Percentiles rank a stretch among this genome's conserved stretches.
Evolutionary conservation across 2,329 filamentous ascomycete genomes (phyloP).

Genomic region (Emergomyces pasteurianus): DNA sequence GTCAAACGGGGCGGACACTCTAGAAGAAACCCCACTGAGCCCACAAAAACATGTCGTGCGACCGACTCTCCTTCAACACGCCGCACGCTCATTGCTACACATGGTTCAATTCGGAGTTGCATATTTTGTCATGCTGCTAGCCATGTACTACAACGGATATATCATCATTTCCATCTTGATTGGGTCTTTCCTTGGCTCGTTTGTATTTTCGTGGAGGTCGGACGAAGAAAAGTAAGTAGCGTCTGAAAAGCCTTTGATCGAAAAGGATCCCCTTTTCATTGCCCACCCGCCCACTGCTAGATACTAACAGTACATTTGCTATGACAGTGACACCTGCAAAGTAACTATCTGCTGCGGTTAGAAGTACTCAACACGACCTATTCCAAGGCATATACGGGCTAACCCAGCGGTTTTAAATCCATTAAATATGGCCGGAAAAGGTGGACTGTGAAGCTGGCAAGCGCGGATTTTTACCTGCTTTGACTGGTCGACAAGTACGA

Average conservation of each 20-base stretch:
- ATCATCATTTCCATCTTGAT: conserved; percentile 73
- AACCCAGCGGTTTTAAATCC: too few species aligned
- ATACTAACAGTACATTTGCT: conserved; percentile 4
- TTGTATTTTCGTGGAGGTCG: conserved; percentile 60
- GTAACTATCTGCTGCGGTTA: conserved; percentile 18
- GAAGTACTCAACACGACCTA: neutral
- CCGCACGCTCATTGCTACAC: conserved; percentile 54
- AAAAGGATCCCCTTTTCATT: neutral
- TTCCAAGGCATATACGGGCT: too few species aligned
- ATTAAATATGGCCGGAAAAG: too few species aligned
- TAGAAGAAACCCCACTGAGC: neutral
- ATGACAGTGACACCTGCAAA: conserved; percentile 12
- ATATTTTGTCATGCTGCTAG: conserved; percentile 63
- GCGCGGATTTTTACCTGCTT: too few species aligned
- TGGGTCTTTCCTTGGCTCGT: conserved; percentile 59
- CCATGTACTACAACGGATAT: conserved; percentile 59
- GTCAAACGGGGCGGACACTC: neutral
- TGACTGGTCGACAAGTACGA: too few species aligned
- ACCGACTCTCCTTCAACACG: conserved; percentile 54
- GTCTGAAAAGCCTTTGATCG: too few species aligned
- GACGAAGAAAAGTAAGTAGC: conserved; percentile 13
- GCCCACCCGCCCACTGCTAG: neutral
- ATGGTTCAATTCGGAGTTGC: conserved; percentile 61
- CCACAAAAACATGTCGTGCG: conserved; percentile 15
- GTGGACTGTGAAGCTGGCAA: too few species aligned